phyloP scores from a whole-genome alignment of 1,284 basidiomycete species.

The Ganoderma multipileum region DNA sequence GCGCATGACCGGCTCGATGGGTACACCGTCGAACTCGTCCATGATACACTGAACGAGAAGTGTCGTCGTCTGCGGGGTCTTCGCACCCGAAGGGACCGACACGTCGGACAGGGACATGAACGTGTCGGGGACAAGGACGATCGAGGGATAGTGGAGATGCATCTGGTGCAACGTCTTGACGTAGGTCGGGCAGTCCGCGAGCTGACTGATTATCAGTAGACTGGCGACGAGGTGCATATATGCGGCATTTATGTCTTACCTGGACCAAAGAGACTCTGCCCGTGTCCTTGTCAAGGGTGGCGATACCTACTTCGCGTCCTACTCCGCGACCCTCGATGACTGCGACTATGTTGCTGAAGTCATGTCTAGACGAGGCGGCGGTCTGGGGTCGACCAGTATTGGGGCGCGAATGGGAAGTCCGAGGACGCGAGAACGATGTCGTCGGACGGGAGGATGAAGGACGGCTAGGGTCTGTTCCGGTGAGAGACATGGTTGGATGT shows the following conservation, averaged over 20 bases:
- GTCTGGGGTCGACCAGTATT: constrained; percentile 64
- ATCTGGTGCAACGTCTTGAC: constrained; percentile 90
- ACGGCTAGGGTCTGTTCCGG: constrained; percentile 3
- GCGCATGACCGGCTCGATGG: constrained; percentile 73
- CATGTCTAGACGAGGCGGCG: constrained; percentile 60
- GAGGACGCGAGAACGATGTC: constrained; percentile 34
- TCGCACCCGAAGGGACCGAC: constrained; percentile 51
- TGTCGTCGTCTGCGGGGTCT: constrained; percentile 55
- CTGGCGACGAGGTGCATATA: constrained; percentile 7
- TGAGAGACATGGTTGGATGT: constrained; percentile 17
- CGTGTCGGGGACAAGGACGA: constrained; percentile 83
- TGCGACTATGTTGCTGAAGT: constrained; percentile 68
- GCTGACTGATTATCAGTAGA: constrained; percentile 47
- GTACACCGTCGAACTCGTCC: constrained; percentile 75
- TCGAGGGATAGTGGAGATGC: constrained; percentile 73
- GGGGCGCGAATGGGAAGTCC: constrained; percentile 39
- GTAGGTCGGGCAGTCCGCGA: constrained; percentile 85
- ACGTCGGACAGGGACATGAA: constrained; percentile 65
- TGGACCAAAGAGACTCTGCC: constrained; percentile 78
- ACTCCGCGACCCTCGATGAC: constrained; percentile 78
- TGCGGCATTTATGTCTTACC: constrained; percentile 45
- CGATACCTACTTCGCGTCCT: constrained; percentile 85
- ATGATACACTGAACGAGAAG: constrained; percentile 75
- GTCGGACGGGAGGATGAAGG: constrained; percentile 26
- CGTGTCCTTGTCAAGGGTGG: constrained; percentile 82